These are phyloP conservation scores for Beta corolliflora DNA, from an alignment of 179 eudicot species.

Conservation along the genomic window DNA sequence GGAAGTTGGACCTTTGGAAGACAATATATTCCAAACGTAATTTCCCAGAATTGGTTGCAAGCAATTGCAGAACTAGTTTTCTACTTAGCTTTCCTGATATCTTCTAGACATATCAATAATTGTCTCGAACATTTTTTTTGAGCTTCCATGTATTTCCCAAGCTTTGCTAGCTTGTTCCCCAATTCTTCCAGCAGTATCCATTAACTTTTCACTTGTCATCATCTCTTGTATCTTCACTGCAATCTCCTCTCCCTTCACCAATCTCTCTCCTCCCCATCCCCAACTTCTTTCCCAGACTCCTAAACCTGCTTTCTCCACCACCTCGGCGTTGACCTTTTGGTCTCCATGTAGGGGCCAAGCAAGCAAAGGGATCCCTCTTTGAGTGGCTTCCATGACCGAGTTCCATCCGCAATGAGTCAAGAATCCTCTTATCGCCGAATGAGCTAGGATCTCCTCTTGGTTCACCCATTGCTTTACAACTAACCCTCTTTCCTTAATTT, in stretches of 20 bases:
- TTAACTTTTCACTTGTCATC: slow-evolving; percentile 44
- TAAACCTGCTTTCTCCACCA: slow-evolving; percentile 49
- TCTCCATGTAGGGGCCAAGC: slow-evolving; percentile 69
- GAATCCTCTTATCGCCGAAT: slow-evolving; percentile 58
- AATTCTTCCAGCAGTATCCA: slow-evolving; percentile 37
- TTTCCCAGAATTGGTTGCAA: too few relatives aligned
- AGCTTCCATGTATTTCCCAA: slow-evolving; percentile 41
- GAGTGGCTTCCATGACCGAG: slow-evolving; percentile 62
- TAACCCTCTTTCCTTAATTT: slow-evolving; percentile 38
- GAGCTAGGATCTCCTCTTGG: slow-evolving; percentile 56
- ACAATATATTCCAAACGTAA: too few relatives aligned
- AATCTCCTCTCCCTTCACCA: slow-evolving; percentile 47
- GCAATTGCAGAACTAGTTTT: too few relatives aligned
- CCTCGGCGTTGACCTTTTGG: slow-evolving; percentile 55
- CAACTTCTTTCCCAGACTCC: slow-evolving; percentile 57
- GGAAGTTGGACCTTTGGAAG: too few relatives aligned
- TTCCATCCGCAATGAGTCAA: slow-evolving; percentile 78
- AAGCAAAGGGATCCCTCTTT: slow-evolving; percentile 48
- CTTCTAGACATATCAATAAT: slow-evolving; percentile 11
- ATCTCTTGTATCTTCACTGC: slow-evolving; percentile 37
- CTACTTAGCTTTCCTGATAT: neutral
- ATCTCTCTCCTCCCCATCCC: slow-evolving; percentile 47
- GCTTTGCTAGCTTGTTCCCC: slow-evolving; percentile 50
- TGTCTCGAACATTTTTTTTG: slow-evolving; percentile 19
- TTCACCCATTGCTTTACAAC: slow-evolving; percentile 59